A percentile compares a stretch with the other conserved stretches of the same genome.
phyloP scores from a whole-genome alignment of 2,329 filamentous ascomycete genomes.

The Ambrosiella xylebori region DNA sequence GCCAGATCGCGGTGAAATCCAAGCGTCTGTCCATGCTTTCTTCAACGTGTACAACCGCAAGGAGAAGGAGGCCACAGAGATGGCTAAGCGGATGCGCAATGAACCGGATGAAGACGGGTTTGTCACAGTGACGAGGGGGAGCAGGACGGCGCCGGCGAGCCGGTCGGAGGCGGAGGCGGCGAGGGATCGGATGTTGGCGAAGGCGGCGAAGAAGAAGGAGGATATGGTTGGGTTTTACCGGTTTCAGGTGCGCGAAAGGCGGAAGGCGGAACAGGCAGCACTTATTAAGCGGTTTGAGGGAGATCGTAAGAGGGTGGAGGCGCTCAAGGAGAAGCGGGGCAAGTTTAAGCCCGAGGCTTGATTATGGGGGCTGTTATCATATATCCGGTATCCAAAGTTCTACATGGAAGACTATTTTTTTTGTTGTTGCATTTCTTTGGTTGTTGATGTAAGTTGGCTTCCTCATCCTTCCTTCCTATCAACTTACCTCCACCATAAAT shows the following conservation, averaged over 20 bases:
- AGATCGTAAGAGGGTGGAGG: constrained; percentile 53
- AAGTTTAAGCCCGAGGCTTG: constrained; percentile 38
- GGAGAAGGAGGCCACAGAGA: constrained; percentile 45
- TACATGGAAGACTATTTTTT: neutral
- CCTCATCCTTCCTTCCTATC: neutral
- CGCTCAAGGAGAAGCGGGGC: constrained; percentile 51
- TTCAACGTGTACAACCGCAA: constrained; percentile 65
- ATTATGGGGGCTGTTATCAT: constrained; percentile 11
- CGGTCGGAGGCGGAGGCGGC: constrained; percentile 52
- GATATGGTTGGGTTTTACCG: constrained; percentile 62
- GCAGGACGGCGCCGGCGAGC: constrained; percentile 54
- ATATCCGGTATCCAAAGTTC: neutral
- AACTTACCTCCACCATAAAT: neutral
- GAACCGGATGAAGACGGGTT: constrained; percentile 92
- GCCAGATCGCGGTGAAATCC: constrained; percentile 46
- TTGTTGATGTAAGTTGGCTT: neutral
- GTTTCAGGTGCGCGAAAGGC: constrained; percentile 64
- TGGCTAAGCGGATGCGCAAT: constrained; percentile 48
- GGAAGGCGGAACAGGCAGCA: constrained; percentile 55
- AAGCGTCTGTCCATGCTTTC: constrained; percentile 64
- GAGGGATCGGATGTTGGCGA: constrained; percentile 41
- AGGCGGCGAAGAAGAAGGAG: constrained; percentile 42
- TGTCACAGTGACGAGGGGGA: constrained; percentile 72
- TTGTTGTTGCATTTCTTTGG: neutral
- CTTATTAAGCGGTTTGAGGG: constrained; percentile 57